Evolutionary conservation across 1,284 basidiomycete species (phyloP).

Genomic region (Cutaneotrichosporon sp.): DNA sequence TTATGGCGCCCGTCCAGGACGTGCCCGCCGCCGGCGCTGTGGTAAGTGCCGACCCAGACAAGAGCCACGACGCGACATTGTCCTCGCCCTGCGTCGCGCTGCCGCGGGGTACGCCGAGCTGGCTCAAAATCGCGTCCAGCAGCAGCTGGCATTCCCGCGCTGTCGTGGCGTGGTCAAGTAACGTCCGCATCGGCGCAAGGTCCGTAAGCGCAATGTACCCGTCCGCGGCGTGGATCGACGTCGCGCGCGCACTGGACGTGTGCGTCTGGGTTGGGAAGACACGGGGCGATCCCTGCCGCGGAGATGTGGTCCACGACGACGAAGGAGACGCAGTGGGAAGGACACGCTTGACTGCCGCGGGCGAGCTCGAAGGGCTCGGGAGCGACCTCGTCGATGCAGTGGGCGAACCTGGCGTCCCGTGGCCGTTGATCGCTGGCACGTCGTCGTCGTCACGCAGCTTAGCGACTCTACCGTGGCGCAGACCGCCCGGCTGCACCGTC

Average conservation of each 20-base stretch:
- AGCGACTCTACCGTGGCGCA: conserved; percentile 9
- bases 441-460: neutral
- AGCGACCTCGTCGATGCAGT: neutral
- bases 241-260: neutral
- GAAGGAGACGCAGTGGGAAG: neutral
- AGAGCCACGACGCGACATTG: conserved; percentile 36
- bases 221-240: neutral
- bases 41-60: conserved; percentile 16
- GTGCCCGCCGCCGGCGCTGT: neutral
- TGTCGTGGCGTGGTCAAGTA: conserved; percentile 65
- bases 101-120: conserved; percentile 52
- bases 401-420: neutral
- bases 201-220: conserved; percentile 35
- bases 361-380: neutral
- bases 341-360: neutral
- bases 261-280: neutral
- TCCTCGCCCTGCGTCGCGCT: conserved; percentile 20
- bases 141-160: conserved; percentile 78
- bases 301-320: neutral
- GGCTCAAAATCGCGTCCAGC: conserved; percentile 69
- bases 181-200: conserved; percentile 61
- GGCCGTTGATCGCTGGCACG: neutral
- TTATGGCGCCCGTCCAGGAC: neutral
- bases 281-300: neutral
- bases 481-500: too few relatives aligned